These are phyloP conservation scores for Chimonanthus praecox DNA, from an alignment of 164 flowering plant species.

Conservation along the genomic window DNA sequence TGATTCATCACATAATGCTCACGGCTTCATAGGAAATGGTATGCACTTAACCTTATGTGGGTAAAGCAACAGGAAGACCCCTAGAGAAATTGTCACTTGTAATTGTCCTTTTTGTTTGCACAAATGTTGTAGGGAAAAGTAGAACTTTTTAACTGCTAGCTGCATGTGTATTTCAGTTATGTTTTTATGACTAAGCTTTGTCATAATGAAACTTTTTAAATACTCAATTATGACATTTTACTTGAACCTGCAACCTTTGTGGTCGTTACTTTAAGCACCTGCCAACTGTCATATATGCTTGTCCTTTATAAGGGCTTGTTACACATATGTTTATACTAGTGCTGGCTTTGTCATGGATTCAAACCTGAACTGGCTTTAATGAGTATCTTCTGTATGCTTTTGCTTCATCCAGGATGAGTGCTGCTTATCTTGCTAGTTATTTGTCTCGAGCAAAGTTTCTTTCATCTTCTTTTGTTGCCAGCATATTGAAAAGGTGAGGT, in stretches of 20 bases:
- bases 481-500: slow-evolving; percentile 51
- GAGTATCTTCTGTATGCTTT: not conserved
- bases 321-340: not conserved
- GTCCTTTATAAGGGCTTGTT: not conserved
- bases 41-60: not conserved
- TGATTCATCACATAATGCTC: not conserved
- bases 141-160: not conserved
- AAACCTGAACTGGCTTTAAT: not conserved
- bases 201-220: too few species aligned
- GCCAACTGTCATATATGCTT: too few species aligned
- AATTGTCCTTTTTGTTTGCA: not conserved
- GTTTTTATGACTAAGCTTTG: too few species aligned
- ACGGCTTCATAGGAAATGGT: not conserved
- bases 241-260: too few species aligned
- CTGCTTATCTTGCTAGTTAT: slow-evolving; percentile 94
- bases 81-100: not conserved
- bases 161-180: not conserved
- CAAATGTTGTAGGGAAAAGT: not conserved
- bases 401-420: slow-evolving; percentile 71
- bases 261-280: too few species aligned
- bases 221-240: too few species aligned
- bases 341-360: not conserved
- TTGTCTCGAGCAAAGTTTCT: slow-evolving; percentile 79
- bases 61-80: not conserved
- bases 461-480: slow-evolving; percentile 37